These are phyloP conservation scores for Heracleum sosnowskyi DNA, from an alignment of 129 eudicot species.

Conservation along the genomic window DNA sequence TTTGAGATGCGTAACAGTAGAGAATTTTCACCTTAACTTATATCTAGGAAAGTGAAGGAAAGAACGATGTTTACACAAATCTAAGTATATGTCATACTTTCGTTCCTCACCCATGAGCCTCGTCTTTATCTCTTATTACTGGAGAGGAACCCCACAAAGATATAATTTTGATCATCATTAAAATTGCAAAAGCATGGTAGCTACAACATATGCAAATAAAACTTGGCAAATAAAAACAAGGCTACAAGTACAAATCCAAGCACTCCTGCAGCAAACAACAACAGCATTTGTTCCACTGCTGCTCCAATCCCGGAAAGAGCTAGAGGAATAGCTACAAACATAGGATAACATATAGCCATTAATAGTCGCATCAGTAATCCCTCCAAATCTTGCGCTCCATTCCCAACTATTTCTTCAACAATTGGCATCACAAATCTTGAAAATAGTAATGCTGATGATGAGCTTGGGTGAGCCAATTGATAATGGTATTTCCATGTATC, in stretches of 20 bases:
- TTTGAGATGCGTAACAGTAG: no score
- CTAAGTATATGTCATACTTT: not conserved
- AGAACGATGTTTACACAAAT: not conserved
- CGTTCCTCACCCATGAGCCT: not conserved
- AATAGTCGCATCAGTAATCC: not conserved
- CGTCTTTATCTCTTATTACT: not conserved
- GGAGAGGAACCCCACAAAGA: not conserved
- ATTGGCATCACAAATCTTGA: not conserved
- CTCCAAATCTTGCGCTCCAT: not conserved
- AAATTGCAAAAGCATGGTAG: not conserved
- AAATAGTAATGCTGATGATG: not conserved
- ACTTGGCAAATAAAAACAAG: not conserved
- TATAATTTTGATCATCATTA: not conserved
- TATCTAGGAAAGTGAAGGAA: no score
- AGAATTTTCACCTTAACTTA: not conserved
- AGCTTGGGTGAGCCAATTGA: not conserved
- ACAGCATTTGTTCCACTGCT: not conserved
- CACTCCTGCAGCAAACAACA: not conserved
- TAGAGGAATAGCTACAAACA: not conserved
- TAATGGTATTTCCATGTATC: not conserved
- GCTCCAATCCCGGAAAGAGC: not conserved
- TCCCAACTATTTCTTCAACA: not conserved
- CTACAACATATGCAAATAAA: constrained; percentile 1
- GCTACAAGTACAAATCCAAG: not conserved
- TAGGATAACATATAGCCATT: not conserved